Percentiles rank a stretch among this genome's conserved stretches.
Evolutionary conservation across 257 asterid species (phyloP).

Genomic region (Rehmannia glutinosa): DNA sequence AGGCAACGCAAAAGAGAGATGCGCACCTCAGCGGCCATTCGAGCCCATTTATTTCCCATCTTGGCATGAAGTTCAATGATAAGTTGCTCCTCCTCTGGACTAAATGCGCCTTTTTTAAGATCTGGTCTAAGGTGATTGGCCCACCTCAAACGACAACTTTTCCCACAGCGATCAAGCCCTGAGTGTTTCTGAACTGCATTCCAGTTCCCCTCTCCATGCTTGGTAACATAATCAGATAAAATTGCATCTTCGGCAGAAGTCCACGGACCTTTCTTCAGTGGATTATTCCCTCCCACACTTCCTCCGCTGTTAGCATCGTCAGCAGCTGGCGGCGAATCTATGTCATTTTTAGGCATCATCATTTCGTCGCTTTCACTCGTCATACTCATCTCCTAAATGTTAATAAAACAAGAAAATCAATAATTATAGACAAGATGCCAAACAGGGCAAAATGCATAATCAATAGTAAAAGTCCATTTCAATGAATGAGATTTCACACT

Average conservation of each 20-base stretch:
- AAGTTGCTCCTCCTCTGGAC: slow-evolving; percentile 63
- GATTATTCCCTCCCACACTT: slow-evolving; percentile 32
- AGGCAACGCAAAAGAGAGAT: slow-evolving; percentile 5
- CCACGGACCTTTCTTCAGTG: slow-evolving; percentile 91
- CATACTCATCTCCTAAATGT: slow-evolving; percentile 35
- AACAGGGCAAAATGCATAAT: too few species aligned
- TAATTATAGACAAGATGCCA: background rate
- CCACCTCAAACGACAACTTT: slow-evolving; percentile 90
- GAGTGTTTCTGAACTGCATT: slow-evolving; percentile 75
- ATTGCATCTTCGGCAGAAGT: slow-evolving; percentile 71
- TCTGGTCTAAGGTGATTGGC: slow-evolving; percentile 81
- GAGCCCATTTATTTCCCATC: slow-evolving; percentile 87
- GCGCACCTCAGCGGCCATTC: slow-evolving; percentile 84
- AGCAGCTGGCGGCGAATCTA: slow-evolving; percentile 29
- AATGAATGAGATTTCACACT: too few species aligned
- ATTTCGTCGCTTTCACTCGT: slow-evolving; percentile 50
- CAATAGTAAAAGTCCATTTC: too few species aligned
- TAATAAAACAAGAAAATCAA: background rate
- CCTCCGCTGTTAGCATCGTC: slow-evolving; percentile 54
- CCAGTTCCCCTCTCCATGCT: slow-evolving; percentile 86
- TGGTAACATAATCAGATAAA: slow-evolving; percentile 53
- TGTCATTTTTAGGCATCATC: slow-evolving; percentile 31
- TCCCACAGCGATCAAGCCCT: slow-evolving; percentile 85
- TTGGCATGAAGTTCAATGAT: slow-evolving; percentile 69
- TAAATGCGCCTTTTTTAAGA: slow-evolving; percentile 66